A percentile compares a stretch with the other conserved stretches of the same genome.
phyloP scores from a whole-genome alignment of 177 flowering plant species.

The Vitis hybrid region DNA sequence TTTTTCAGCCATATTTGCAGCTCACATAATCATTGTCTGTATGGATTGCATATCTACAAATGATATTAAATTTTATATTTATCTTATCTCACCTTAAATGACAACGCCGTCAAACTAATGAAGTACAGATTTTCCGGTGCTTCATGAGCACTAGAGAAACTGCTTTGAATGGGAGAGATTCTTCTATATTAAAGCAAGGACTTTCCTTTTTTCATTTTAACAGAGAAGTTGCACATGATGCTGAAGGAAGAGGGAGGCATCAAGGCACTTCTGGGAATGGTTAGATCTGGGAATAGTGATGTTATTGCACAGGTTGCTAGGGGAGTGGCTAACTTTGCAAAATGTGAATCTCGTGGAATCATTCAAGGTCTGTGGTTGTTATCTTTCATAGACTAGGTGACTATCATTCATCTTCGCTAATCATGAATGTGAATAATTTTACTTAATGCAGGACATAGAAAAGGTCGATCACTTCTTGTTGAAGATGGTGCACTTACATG shows the following conservation, averaged over 20 bases:
- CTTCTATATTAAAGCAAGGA: not conserved
- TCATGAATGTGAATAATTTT: not conserved
- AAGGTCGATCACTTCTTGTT: slow-evolving; percentile 70
- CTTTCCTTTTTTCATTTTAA: slow-evolving; percentile 7
- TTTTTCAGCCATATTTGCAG: not conserved
- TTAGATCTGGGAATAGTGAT: slow-evolving; percentile 52
- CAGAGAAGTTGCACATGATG: slow-evolving; percentile 66
- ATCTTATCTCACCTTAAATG: not conserved
- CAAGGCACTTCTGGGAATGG: slow-evolving; percentile 72
- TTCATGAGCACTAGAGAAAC: not conserved
- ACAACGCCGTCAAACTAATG: too few species aligned
- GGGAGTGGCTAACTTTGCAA: slow-evolving; percentile 88
- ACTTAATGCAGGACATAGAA: slow-evolving; percentile 51
- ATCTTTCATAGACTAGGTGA: not conserved
- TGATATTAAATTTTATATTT: not conserved
- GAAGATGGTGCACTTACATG: slow-evolving; percentile 74
- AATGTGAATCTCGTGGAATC: slow-evolving; percentile 81
- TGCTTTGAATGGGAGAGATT: not conserved
- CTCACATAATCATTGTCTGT: not conserved
- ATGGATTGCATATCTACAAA: not conserved
- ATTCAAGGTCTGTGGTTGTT: slow-evolving; percentile 53
- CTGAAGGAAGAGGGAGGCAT: slow-evolving; percentile 76
- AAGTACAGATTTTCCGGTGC: not conserved
- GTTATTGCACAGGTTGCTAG: slow-evolving; percentile 83
- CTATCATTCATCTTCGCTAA: not conserved